Evolutionary conservation across 2,329 filamentous ascomycete genomes (phyloP).

Genomic region (Fusarium brachygibbosum): DNA sequence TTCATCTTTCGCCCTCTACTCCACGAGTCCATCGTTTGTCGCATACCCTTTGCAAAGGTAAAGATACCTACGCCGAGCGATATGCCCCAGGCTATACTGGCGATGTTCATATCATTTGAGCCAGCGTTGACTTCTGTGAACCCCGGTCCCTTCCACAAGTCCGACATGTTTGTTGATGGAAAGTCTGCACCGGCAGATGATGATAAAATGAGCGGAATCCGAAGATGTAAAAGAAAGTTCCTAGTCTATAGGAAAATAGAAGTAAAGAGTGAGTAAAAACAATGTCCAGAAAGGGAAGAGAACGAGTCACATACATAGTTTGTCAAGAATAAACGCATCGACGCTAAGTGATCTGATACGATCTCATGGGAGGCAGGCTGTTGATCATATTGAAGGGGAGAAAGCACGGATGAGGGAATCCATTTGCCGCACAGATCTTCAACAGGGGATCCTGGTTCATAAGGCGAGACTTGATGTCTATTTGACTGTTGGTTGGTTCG

Average conservation of each 20-base stretch:
- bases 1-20: conserved; percentile 41
- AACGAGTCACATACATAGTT: conserved; percentile 33
- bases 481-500: conserved; percentile 12
- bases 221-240: background rate
- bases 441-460: conserved; percentile 17
- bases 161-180: conserved; percentile 29
- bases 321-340: conserved; percentile 17
- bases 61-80: conserved; percentile 49
- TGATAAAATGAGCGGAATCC: background rate
- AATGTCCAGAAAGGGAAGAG: background rate
- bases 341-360: conserved; percentile 25
- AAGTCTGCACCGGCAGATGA: background rate
- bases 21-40: conserved; percentile 46
- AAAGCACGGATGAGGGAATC: conserved; percentile 32
- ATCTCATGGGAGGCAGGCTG: conserved; percentile 10
- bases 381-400: conserved; percentile 15
- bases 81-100: conserved; percentile 49
- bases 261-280: background rate
- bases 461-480: conserved; percentile 10
- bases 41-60: conserved; percentile 40
- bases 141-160: conserved; percentile 33
- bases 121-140: conserved; percentile 32
- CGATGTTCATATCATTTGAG: conserved; percentile 47
- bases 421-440: conserved; percentile 32
- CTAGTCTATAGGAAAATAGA: background rate